Base-by-base conservation (phyloP, 2,329 filamentous ascomycete genomes). In the Lasiodiplodia citricola region DNA sequence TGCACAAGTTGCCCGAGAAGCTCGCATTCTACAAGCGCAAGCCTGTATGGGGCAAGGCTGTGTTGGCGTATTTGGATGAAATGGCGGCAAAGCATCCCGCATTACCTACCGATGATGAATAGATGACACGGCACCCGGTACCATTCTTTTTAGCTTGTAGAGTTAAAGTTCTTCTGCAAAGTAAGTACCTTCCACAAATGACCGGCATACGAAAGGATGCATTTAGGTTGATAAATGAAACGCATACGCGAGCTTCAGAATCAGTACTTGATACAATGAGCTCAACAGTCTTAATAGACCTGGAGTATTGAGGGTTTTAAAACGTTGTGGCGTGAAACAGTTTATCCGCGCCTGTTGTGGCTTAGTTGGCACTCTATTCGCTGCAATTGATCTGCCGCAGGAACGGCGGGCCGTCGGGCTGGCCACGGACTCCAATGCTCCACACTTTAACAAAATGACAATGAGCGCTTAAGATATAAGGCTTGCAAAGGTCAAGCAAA, bases 1-100 rank as follows among this genome's bases (percentile, higher is more conserved):
- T 68, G 50, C 66, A 68, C 25, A 68, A 64, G 47, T 28, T 68
- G 4, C 57, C 57, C 4, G 66, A 68, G 23, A 68, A 68, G 38
- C 21, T 68, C 18, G 66, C 66, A 1, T 68, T 64, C 31, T 68
- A 64, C 58, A 68, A 64, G 35, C 37, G 57, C 37, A 68, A 63
- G n/a, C 66, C 66, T 47, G 50, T 64, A 2, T 68, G 66, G 57
- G 66, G 66, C 2, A 68, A 68, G 10, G 57, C 63, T 18, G 56
- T 68, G 13, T 18, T 64, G 31, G 23, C 37, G 6, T 68, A 63
- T 31, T n/a, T 64, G 37, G 66, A 68, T 35, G 57, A 64, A 28
- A 68, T 68, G 66, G 57, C 57, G 25, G 51, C 21, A n/a, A 63
- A 56, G 37, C n/a, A 68, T 56, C 66, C 57, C 14, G 16, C 8